Evolutionary conservation across 306 rosid genomes (phyloP).

Genomic region (Rubus parviflorus): DNA sequence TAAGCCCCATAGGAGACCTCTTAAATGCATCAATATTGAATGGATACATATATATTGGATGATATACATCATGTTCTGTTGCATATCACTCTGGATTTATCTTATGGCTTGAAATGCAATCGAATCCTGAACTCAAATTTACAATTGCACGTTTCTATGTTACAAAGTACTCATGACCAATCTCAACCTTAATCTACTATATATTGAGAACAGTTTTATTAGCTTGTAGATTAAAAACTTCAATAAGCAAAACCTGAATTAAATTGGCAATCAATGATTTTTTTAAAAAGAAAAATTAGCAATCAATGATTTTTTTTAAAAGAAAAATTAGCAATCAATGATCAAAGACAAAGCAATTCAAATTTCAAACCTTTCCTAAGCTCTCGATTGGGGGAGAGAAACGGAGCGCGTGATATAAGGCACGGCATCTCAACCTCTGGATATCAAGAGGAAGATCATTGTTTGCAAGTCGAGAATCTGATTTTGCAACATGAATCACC

Average conservation of each 20-base stretch:
- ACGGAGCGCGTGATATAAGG: constrained; percentile 77
- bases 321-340: neutral
- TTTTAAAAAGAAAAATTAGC: neutral
- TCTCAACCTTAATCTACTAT: neutral
- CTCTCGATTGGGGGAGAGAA: constrained; percentile 82
- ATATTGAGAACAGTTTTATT: neutral
- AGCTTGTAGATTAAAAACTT: constrained; percentile 1
- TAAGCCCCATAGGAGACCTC: constrained; percentile 90
- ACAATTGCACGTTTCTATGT: neutral
- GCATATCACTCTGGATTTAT: constrained; percentile 10
- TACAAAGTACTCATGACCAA: constrained; percentile 11
- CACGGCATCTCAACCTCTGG: constrained; percentile 91
- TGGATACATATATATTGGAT: constrained; percentile 36
- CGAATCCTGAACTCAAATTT: neutral
- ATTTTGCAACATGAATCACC: constrained; percentile 90
- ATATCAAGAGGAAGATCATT: constrained; percentile 81
- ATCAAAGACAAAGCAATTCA: constrained; percentile 23
- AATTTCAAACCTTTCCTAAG: constrained; percentile 84
- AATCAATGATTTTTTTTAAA: neutral
- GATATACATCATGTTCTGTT: constrained; percentile 28
- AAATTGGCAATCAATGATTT: neutral
- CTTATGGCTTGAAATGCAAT: neutral
- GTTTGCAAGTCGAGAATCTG: constrained; percentile 94
- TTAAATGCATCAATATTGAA: constrained; percentile 64
- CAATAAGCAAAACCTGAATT: neutral